Base-by-base conservation (phyloP, 768 basidiomycete species). In the Macrolepiota fuliginosa region DNA sequence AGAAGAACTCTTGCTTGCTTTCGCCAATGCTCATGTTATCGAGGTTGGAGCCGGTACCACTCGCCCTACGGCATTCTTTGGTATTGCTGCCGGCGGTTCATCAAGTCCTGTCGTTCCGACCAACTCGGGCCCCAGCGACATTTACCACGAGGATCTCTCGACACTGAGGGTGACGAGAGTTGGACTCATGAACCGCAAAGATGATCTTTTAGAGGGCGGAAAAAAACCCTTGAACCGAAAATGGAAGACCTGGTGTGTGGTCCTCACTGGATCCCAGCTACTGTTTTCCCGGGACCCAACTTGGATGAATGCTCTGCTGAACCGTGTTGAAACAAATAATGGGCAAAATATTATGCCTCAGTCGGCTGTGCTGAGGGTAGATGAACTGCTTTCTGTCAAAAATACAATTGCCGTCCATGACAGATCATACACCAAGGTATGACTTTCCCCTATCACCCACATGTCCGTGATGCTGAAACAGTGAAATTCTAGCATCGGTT, bases 261-360 rank as follows among this genome's bases (percentile, higher is more conserved):
- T 96, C 54, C 79, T 99, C 59, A 95, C 94, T 3, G 89, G 87
- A 25, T 95, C 94, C 4, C 96, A 98, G 68, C 79, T 99, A 3
- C 81, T 98, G 49, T 90, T 98, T 71, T 95, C 94, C 76, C 89
- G 90, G 29, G 91, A 94, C 72, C 71, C 82, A 2, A 68, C 81
- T 13, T 87, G 82, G 85, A 52, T 56, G 29, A 36, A 81, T 19
- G 4, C 54, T 1, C 27, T 66, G 63, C 56, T 61, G n/a, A 58
- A 62, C 15, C 61, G 62, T 35, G 24, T 45, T 56, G 56, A 72
- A 17, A 62, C 71, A 11, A 68, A 71, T 53, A 71, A 73, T 17
- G 74, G 73, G 57, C 15, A 68, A 11, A n/a, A 74, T 37, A 37
- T 73, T 1, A 70, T 80, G 59, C 73, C 84, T 62, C 73, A 79